Conservation (phyloP, 495 filamentous ascomycete genomes). For the Letharia columbiana region DNA sequence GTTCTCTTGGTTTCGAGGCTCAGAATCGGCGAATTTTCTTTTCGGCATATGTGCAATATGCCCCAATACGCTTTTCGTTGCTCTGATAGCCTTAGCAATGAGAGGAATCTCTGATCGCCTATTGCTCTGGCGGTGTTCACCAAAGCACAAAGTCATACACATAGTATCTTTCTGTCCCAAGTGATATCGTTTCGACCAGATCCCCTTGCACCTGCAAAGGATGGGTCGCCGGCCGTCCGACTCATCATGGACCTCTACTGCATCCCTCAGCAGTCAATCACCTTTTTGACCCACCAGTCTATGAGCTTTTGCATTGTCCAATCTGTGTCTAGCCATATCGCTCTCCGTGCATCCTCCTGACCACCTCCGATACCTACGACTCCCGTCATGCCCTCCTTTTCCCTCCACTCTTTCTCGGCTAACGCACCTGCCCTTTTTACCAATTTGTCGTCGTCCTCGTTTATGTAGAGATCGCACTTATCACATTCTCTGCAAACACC, state of each 20-base stretch:
- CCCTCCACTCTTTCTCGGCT: slow-evolving; percentile 75
- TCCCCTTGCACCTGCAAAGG: not conserved
- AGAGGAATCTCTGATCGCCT: not conserved
- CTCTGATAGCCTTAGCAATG: not conserved
- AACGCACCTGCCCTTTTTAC: slow-evolving; percentile 64
- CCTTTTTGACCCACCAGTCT: slow-evolving; percentile 40
- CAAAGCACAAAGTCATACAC: not conserved
- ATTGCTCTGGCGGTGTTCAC: not conserved
- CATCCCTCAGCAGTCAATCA: slow-evolving; percentile 18
- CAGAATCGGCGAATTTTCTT: not conserved
- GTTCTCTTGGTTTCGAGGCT: not conserved
- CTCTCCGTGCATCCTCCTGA: slow-evolving; percentile 19
- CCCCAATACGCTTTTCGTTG: not conserved
- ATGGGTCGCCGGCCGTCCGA: not conserved
- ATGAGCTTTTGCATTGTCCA: slow-evolving; percentile 39
- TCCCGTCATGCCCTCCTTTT: slow-evolving; percentile 46
- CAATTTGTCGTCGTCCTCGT: slow-evolving; percentile 74
- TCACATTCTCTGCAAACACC: slow-evolving; percentile 67
- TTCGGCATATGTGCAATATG: not conserved
- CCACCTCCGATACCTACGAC: slow-evolving; percentile 16
- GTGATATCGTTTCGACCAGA: not conserved
- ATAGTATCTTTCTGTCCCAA: not conserved
- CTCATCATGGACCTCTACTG: not conserved
- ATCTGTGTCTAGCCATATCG: slow-evolving; percentile 33
- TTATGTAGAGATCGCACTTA: slow-evolving; percentile 82